Evolutionary conservation across 495 filamentous ascomycete species (phyloP), one percentile per base, ranked within the genome.

Genomic region (Oleoguttula mirabilis): DNA sequence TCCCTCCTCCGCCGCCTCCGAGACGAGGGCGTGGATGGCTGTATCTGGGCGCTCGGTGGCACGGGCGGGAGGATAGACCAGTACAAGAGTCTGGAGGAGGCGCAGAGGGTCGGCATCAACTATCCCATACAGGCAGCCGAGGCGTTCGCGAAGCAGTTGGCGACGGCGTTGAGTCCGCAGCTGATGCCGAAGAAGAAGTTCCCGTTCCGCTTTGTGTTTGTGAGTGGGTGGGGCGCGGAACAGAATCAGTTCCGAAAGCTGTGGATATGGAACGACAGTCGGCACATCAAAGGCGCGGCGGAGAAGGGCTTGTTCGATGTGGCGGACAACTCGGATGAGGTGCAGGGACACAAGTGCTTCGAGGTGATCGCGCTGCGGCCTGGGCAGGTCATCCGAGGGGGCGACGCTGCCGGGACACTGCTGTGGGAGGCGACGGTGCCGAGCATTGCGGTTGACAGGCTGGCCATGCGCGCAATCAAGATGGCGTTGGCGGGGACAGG

Each of bases 251-350:
- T 41, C 34, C 20, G 45, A 17, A 32, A 11, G 15, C 24, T 53
- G 40, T 53, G 50, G 50, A 35, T 48, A 32, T 53, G 35, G 24
- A 37, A 16, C 14, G 45, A 53, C 32, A 45, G 39, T 20, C 32
- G 50, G 31, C 48, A 53, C 40, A 48, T 41, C 24, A 53, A 53
- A 35, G 49, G 49, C 12, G 49, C 49, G n/a, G 43, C 43, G 7
- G 50, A 53, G 40, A 53, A 53, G 32, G 50, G 27, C 10, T 3
- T 53, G 5, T 53, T 53, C 32, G 50, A 48, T 16, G 23, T 53
- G 2, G 50, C 50, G 34, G 45, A 48, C 19, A 32, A 41, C 15
- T 48, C 39, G 17, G 40, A 53, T 17, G 19, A 22, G 30, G 24
- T 53, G 2, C 21, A 44, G n/a, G 50, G 45, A 7, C 47, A 48